phyloP scores from a whole-genome alignment of 768 basidiomycete genomes.

The Leucosporidium yakuticum region DNA sequence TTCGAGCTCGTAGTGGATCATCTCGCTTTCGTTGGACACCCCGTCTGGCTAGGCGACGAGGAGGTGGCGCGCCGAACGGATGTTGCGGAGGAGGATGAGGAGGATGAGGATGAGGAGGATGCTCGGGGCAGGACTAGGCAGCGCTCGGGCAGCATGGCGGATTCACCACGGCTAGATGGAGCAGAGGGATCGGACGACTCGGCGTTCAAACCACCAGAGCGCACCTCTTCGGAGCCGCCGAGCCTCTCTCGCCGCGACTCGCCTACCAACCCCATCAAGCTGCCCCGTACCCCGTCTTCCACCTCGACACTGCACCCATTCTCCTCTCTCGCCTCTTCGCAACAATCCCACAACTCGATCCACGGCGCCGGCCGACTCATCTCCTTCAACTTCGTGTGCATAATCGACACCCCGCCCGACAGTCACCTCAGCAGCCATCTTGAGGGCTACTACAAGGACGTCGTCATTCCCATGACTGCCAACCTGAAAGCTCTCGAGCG shows the following conservation, averaged over 20 bases:
- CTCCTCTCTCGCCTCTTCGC: conserved; percentile 66
- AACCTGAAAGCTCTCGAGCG: conserved; percentile 90
- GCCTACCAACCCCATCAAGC: conserved; percentile 28
- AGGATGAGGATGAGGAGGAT: conserved; percentile 25
- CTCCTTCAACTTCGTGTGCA: conserved; percentile 36
- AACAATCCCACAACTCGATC: conserved; percentile 68
- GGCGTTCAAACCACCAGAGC: background rate
- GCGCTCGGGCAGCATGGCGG: background rate
- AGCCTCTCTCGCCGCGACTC: background rate
- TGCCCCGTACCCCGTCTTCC: conserved; percentile 68
- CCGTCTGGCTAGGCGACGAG: conserved; percentile 64
- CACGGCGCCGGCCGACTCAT: conserved; percentile 18
- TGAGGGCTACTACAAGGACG: conserved; percentile 37
- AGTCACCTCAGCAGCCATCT: conserved; percentile 37
- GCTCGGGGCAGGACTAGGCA: conserved; percentile 5
- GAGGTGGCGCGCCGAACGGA: conserved; percentile 36
- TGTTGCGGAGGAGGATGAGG: conserved; percentile 23
- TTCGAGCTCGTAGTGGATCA: conserved; percentile 90
- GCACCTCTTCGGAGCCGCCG: conserved; percentile 3
- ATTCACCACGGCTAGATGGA: background rate
- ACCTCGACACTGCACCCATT: conserved; percentile 56
- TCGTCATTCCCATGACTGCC: conserved; percentile 54
- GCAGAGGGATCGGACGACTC: background rate
- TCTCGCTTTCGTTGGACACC: conserved; percentile 88
- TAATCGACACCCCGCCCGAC: conserved; percentile 40